Conservation (phyloP, 441 rosid genomes). For the Isatis lusitanica region DNA sequence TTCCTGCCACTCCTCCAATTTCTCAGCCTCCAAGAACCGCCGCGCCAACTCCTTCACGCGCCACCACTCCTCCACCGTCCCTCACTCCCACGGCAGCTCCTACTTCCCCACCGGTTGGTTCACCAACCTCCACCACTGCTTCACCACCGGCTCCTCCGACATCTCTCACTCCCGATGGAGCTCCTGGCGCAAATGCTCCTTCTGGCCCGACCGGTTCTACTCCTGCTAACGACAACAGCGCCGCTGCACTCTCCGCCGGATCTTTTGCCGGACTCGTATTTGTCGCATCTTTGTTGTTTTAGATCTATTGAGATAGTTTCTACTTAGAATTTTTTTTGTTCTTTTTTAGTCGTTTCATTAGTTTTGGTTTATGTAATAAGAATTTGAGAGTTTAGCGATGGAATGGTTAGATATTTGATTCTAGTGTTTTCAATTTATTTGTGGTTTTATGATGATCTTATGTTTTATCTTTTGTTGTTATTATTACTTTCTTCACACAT, state of each 20-base stretch:
- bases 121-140: constrained; percentile 32
- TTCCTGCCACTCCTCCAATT: constrained; percentile 37
- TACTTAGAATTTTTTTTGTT: background rate
- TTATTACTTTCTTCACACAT: background rate
- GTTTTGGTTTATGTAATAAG: constrained; percentile 20
- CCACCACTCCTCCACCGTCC: constrained; percentile 35
- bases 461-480: constrained; percentile 31
- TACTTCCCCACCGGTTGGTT: constrained; percentile 39
- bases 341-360: background rate
- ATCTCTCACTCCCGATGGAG: constrained; percentile 35
- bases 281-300: constrained; percentile 38
- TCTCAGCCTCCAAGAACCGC: constrained; percentile 38
- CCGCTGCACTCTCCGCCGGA: constrained; percentile 40
- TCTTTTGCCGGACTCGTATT: constrained; percentile 38
- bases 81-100: constrained; percentile 39
- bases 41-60: constrained; percentile 33
- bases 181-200: constrained; percentile 18
- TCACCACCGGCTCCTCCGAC: constrained; percentile 47
- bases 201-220: constrained; percentile 13
- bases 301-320: constrained; percentile 20
- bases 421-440: background rate
- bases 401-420: constrained; percentile 30
- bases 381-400: constrained; percentile 27
- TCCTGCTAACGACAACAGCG: constrained; percentile 19
- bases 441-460: background rate